These are phyloP conservation scores for Coccomyxa subellipsoidea DNA, from an alignment of 163 green algal species.

Conservation along the genomic window DNA sequence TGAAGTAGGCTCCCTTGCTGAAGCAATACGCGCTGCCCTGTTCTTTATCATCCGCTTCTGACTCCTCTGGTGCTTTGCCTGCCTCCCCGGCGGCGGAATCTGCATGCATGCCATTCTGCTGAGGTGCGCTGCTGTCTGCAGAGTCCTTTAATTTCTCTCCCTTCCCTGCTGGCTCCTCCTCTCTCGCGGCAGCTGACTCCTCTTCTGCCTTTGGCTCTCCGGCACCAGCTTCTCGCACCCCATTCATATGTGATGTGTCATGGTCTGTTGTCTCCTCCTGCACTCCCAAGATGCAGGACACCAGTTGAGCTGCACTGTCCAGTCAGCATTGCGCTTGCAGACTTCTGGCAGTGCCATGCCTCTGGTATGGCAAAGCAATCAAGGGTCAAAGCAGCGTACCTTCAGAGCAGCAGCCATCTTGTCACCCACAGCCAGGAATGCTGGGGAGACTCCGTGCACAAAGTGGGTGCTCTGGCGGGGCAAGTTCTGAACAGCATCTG, in stretches of 20 bases:
- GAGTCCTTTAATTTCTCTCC: not conserved
- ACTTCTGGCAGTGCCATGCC: not conserved
- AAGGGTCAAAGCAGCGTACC: not conserved
- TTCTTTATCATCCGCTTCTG: not conserved
- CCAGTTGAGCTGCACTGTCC: not conserved
- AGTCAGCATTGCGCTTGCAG: not conserved
- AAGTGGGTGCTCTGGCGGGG: slow-evolving; percentile 83
- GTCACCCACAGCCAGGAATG: slow-evolving; percentile 75
- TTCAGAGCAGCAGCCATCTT: slow-evolving; percentile 4
- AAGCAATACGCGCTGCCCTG: slow-evolving; percentile 17
- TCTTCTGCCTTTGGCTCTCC: not conserved
- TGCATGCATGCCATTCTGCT: not conserved
- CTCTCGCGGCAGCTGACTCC: not conserved
- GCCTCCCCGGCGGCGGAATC: not conserved
- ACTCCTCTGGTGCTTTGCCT: not conserved
- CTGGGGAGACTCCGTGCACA: slow-evolving; percentile 87
- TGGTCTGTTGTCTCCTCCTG: not conserved
- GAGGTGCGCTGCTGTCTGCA: not conserved
- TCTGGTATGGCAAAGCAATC: too few relatives aligned
- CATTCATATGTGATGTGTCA: not conserved
- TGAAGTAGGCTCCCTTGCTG: slow-evolving; percentile 72
- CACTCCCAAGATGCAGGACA: not conserved
- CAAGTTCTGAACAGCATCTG: slow-evolving; percentile 87
- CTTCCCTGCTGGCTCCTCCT: not conserved
- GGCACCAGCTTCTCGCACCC: not conserved